Base-by-base conservation (phyloP, 345 rosid genomes). In the Eucalyptus leucophloia region DNA sequence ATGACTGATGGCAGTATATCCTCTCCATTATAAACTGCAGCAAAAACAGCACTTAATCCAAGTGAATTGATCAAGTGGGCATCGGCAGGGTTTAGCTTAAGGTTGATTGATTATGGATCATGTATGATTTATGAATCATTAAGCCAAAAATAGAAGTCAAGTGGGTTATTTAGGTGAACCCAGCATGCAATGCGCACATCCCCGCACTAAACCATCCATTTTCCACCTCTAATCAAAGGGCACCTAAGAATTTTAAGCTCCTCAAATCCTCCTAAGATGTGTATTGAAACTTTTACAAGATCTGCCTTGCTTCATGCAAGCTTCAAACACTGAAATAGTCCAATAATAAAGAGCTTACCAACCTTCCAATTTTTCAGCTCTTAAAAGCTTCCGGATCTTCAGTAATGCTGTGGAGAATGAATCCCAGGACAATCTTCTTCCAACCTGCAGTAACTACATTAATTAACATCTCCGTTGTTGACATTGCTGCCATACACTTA, bases 301-400 rank as follows among this genome's bases (percentile, higher is more conserved):
- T 88, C 51, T 83, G 21, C 42, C 42, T 49, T 87, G 77, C 77
- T 77, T 77, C 87, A 85, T 80, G 83, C 86, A 80, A 80, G 50
- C 26, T 28, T 26, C 37, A 69, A 89, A 91, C 30, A 56, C 77
- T 8, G 54, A 86, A 83, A 47, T 45, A 88, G 87, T 54, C 42
- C 81, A 9, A 90, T 44, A 89, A 12, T 34, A 50, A 67, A 90
- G 91, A 56, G 80, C 87, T n/a, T 45, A 88, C 93, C 21, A 90
- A 95, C 98, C 98, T 93, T 92, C 95, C 89, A 94, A 88, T 34
- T 94, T 95, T 89, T 88, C 91, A 89, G 92, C 93, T 89, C 87
- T 90, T 86, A 97, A 83, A 82, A 92, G 92, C 91, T 90, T 93
- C 85, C 93, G 93, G 91, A 95, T 91, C 93, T 94, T 95, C 90